These are phyloP conservation scores for Aspergillus latus DNA, from an alignment of 2,329 filamentous ascomycete species.

Conservation along the genomic window DNA sequence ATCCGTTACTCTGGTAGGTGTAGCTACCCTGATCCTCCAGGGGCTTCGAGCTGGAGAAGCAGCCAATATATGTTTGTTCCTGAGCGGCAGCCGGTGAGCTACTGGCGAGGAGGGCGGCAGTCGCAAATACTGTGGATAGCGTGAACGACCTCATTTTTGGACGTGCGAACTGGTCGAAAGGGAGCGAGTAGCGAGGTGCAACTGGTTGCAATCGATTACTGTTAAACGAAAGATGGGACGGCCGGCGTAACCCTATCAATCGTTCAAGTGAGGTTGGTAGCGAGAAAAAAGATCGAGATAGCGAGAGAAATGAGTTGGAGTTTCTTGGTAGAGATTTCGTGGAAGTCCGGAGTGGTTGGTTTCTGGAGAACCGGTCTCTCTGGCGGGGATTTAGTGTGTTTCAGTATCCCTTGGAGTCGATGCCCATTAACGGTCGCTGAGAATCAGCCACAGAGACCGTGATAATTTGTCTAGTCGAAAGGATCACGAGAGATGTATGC, in stretches of 20 bases:
- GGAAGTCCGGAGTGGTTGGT: slow-evolving; percentile 10
- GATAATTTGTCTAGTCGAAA: not conserved
- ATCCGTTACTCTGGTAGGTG: slow-evolving; percentile 55
- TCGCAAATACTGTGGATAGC: slow-evolving; percentile 26
- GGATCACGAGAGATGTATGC: not conserved
- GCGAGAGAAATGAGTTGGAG: slow-evolving; percentile 9
- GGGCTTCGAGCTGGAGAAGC: slow-evolving; percentile 51
- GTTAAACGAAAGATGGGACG: slow-evolving; percentile 35
- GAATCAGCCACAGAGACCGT: slow-evolving; percentile 4
- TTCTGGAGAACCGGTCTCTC: slow-evolving; percentile 17
- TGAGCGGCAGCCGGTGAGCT: slow-evolving; percentile 24
- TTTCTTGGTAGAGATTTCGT: slow-evolving; percentile 7
- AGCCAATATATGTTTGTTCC: slow-evolving; percentile 43
- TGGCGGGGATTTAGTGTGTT: slow-evolving; percentile 22
- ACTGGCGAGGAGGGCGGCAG: slow-evolving; percentile 27
- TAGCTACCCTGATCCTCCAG: slow-evolving; percentile 51
- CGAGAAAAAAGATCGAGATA: slow-evolving; percentile 2
- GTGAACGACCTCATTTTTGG: slow-evolving; percentile 31
- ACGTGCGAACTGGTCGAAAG: slow-evolving; percentile 11
- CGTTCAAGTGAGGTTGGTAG: not conserved
- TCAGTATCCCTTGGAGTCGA: slow-evolving; percentile 23
- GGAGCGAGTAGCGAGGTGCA: slow-evolving; percentile 15
- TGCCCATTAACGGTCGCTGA: slow-evolving; percentile 17
- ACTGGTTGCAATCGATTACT: slow-evolving; percentile 19
- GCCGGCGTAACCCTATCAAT: slow-evolving; percentile 39